Conservation (phyloP, 306 rosid species). For the Oemleria cerasiformis region DNA sequence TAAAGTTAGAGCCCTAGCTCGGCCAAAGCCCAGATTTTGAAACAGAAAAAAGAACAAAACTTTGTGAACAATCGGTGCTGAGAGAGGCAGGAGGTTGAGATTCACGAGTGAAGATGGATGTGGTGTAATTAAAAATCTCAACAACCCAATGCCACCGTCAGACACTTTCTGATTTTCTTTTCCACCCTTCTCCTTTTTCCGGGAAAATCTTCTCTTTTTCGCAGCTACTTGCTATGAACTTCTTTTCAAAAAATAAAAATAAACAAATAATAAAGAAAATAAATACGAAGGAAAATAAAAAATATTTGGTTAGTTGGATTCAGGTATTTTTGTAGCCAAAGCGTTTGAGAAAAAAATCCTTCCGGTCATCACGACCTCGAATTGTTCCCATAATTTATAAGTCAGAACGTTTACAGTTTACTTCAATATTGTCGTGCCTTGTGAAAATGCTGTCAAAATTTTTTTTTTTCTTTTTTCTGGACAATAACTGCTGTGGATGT, state of each 20-base stretch:
- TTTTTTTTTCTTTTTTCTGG: no score
- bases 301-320: not conserved
- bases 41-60: not conserved
- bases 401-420: not conserved
- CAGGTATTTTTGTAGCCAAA: not conserved
- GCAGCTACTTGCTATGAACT: not conserved
- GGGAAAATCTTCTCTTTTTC: not conserved
- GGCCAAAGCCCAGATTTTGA: not conserved
- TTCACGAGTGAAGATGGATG: not conserved
- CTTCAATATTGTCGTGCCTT: not conserved
- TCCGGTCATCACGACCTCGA: not conserved
- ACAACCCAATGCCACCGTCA: not conserved
- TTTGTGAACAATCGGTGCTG: not conserved
- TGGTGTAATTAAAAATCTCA: constrained; percentile 1
- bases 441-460: not conserved
- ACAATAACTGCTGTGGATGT: no score
- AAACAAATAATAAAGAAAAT: not conserved
- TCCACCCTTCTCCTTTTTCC: not conserved
- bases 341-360: not conserved
- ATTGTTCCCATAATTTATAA: not conserved
- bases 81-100: not conserved
- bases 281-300: not conserved
- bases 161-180: not conserved
- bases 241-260: not conserved
- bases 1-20: constrained; percentile 22